Conservation (phyloP, 2,329 filamentous ascomycete genomes). For the Ophiosphaerella herpotricha region DNA sequence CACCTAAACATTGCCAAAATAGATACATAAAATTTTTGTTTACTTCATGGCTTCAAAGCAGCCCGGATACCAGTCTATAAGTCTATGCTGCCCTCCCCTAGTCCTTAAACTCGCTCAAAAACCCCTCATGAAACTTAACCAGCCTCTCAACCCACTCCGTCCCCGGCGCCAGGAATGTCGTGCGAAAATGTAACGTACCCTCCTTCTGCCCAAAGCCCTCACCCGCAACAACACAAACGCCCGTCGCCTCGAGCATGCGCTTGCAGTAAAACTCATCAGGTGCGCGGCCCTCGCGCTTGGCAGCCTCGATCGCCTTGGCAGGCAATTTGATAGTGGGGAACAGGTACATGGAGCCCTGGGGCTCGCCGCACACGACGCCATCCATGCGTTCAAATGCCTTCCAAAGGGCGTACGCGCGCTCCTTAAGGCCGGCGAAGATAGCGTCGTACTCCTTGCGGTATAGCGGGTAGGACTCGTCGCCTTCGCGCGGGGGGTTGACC, state of each 20-base stretch:
- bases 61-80: not conserved
- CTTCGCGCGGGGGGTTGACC: constrained; percentile 89
- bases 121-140: constrained; percentile 86
- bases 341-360: constrained; percentile 96
- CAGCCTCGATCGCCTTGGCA: constrained; percentile 73
- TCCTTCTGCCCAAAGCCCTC: constrained; percentile 94
- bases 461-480: constrained; percentile 78
- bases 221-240: constrained; percentile 91
- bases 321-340: constrained; percentile 92
- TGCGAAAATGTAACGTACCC: constrained; percentile 89
- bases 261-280: constrained; percentile 96
- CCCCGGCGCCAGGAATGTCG: constrained; percentile 93
- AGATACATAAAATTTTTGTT: too few relatives aligned
- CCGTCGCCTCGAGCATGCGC: constrained; percentile 87
- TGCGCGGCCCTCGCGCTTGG: constrained; percentile 66
- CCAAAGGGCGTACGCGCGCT: constrained; percentile 83
- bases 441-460: constrained; percentile 84
- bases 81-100: constrained; percentile 5
- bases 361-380: constrained; percentile 85
- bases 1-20: too few relatives aligned
- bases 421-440: constrained; percentile 77
- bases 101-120: constrained; percentile 76
- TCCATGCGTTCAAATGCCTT: constrained; percentile 94
- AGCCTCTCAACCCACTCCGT: constrained; percentile 92
- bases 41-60: too few relatives aligned